Percentiles rank a stretch among this genome's conserved stretches.
Conservation (phyloP, 768 basidiomycete species). For the Crepidotus variabilis region DNA sequence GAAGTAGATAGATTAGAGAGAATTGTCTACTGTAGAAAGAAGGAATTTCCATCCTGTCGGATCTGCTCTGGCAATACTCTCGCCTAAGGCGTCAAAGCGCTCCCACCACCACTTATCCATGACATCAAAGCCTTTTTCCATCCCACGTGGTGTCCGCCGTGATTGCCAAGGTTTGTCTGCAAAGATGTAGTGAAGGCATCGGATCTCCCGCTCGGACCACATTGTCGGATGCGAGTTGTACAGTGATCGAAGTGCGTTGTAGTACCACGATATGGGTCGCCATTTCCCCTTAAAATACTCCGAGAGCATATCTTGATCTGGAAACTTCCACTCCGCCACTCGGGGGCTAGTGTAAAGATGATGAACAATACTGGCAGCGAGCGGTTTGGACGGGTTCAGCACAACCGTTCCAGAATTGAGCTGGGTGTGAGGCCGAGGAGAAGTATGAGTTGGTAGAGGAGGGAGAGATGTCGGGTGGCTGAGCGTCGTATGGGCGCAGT, state of each 20-base stretch:
- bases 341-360: conserved; percentile 46
- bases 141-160: conserved; percentile 36
- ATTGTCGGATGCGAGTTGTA: conserved; percentile 63
- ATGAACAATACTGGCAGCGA: conserved; percentile 49
- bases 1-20: conserved; percentile 9
- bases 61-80: conserved; percentile 41
- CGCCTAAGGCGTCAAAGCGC: conserved; percentile 43
- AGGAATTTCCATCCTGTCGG: conserved; percentile 49
- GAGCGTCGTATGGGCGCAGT: conserved; percentile 77
- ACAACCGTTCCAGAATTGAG: conserved; percentile 92
- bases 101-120: conserved; percentile 83
- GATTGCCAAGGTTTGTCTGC: conserved; percentile 83
- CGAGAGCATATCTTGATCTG: conserved; percentile 91
- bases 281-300: conserved; percentile 75
- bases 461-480: conserved; percentile 39
- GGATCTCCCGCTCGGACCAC: conserved; percentile 86
- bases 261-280: conserved; percentile 79
- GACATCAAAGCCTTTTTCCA: conserved; percentile 41
- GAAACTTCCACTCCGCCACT: conserved; percentile 53
- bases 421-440: conserved; percentile 74
- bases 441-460: conserved; percentile 27
- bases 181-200: conserved; percentile 85
- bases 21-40: conserved; percentile 42
- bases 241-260: conserved; percentile 92
- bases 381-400: conserved; percentile 63